Evolutionary conservation across 2,329 filamentous ascomycete genomes (phyloP).

Genomic region (Fusarium fujikuroi): DNA sequence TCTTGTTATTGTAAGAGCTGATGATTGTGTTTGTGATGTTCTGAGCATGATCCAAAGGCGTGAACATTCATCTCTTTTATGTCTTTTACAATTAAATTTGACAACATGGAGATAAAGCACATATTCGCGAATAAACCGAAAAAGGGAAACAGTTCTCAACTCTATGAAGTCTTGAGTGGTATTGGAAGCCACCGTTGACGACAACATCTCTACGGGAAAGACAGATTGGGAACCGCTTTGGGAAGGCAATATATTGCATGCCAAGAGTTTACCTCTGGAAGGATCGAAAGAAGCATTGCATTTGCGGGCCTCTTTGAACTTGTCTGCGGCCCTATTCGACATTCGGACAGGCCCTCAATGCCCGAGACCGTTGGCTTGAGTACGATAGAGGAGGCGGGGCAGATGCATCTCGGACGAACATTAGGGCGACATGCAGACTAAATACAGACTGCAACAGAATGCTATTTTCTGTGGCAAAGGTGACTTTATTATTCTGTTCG

Average conservation of each 20-base stretch:
- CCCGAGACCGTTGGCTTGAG: background rate
- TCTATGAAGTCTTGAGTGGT: background rate
- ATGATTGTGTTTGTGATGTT: background rate
- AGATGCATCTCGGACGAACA: background rate
- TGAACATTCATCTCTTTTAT: conserved; percentile 8
- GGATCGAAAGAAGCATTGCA: background rate
- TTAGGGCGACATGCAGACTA: background rate
- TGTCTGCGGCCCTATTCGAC: background rate
- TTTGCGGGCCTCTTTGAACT: background rate
- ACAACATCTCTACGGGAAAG: background rate
- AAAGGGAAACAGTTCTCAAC: conserved; percentile 32
- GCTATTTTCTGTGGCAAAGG: accelerated
- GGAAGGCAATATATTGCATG: background rate
- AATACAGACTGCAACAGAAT: background rate
- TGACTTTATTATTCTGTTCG: background rate
- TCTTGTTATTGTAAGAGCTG: background rate
- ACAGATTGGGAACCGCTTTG: background rate
- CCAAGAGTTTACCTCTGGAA: background rate
- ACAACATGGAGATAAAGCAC: background rate
- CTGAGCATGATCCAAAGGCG: background rate
- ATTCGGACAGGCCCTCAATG: background rate
- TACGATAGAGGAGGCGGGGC: background rate
- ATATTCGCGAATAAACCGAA: background rate
- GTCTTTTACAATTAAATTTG: background rate
- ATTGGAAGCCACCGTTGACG: background rate